Base-by-base conservation (phyloP, 2,329 filamentous ascomycete genomes). In the Colletotrichum sp. region DNA sequence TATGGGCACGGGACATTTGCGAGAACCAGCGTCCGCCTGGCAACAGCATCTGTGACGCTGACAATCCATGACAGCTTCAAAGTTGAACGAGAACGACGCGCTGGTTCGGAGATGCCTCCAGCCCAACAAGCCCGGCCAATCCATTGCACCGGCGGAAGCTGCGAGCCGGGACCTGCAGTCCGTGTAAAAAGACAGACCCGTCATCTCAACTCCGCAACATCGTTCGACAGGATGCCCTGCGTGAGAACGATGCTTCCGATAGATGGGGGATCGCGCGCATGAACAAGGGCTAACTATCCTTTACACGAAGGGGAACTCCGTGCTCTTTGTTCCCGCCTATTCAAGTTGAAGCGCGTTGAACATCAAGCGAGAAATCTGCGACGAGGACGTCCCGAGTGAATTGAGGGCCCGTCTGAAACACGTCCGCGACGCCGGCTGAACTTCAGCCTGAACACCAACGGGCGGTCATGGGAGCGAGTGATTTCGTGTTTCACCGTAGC, bases 371-470 rank as follows among this genome's bases (percentile, higher is more conserved):
- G 57, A 34, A 29, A 16, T 57, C 72, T 72, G 72, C 29, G 58
- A 68, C 69, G 54, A 68, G 21, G 54, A 24, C 5, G 21, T 29
- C 64, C 51, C 59, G 58, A 33, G 51, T 36, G 61, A 21, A 66
- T 69, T 59, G 71, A 73, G 43, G 59, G 61, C 36, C 43, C 33
- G 33, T 71, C 51, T 74, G 72, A 74, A 74, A 74, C 72, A 69
- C 57, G 69, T 68, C 72, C 72, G 72, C 69, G 72, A 74, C 72
- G 51, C 63, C 63, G 69, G 69, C 51, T 73, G 47, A 27, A 66
- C 54, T 70, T 70, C 71, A 71, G 61, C 67, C 62, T 73, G 55
- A 55, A 62, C 29, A 38, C 21, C 55, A 33, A 27, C 55, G 15
- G 62, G 67, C 34, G 33, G 62, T 58, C 68, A 66, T 36, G 55